These are phyloP conservation scores for Halenospora varia DNA, from an alignment of 495 filamentous ascomycete species.

Conservation along the genomic window DNA sequence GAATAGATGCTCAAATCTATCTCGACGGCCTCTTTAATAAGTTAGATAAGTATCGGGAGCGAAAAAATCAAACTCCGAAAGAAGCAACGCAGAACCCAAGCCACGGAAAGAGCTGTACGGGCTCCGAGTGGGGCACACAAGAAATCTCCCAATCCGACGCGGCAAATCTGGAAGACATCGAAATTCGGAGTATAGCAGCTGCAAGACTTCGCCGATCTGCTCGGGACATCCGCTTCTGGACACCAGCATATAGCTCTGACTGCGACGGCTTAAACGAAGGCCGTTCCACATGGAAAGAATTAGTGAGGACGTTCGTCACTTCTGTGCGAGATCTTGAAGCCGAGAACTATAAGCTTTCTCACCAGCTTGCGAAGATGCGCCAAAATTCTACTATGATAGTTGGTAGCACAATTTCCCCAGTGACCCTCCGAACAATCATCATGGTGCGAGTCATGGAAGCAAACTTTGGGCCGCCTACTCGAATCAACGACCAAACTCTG, in stretches of 20 bases:
- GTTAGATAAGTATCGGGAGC: slow-evolving; percentile 1
- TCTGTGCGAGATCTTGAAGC: slow-evolving; percentile 1
- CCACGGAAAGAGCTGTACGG: slow-evolving; percentile 2
- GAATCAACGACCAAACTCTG: slow-evolving; percentile 4
- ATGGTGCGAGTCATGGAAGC: slow-evolving; percentile 1
- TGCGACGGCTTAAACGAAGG: neutral
- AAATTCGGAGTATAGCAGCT: neutral
- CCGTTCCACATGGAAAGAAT: neutral
- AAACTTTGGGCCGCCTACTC: slow-evolving; percentile 1
- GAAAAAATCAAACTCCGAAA: slow-evolving; percentile 1
- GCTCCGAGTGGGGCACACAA: neutral
- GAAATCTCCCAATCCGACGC: neutral
- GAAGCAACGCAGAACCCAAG: slow-evolving; percentile 2
- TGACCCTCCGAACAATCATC: slow-evolving; percentile 4
- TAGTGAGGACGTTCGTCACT: slow-evolving; percentile 1
- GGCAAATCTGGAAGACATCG: neutral
- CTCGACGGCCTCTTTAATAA: neutral
- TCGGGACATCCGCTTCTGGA: neutral
- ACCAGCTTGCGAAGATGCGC: neutral
- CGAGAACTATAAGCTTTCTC: slow-evolving; percentile 1
- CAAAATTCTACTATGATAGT: neutral
- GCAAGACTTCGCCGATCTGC: neutral
- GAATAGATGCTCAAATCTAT: slow-evolving; percentile 4
- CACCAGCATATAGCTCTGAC: neutral
- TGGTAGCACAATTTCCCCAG: slow-evolving; percentile 1